Evolutionary conservation across 2,329 filamentous ascomycete genomes (phyloP), one percentile per base, ranked within the genome.

Genomic region (Xylogone sp.): DNA sequence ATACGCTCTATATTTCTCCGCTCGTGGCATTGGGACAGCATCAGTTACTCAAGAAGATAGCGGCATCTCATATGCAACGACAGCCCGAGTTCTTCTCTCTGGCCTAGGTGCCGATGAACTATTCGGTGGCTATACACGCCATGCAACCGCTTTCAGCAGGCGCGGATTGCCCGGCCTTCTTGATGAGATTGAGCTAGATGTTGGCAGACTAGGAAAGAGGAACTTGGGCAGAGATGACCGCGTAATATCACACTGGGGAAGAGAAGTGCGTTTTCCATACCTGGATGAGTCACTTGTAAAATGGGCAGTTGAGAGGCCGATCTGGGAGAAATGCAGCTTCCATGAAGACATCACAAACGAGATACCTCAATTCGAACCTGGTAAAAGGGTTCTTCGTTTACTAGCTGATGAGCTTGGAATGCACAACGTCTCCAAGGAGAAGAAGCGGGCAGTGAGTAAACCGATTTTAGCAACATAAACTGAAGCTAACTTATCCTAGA

Each of bases 41-140:
- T 55, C 56, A 16, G 53, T 50, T 3, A 57, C 31, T 31, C 9
- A 52, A 12, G 42, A 54, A 19, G 9, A 19, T 46, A 29, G 56
- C 53, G 19, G 57, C 53, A 52, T 56, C 8, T 18, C 46, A 51
- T 92, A 91, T 63, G 76, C 72, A 9, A 91, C 89, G 0, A 74
- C 84, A 1, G 89, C 92, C 1, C 84, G 90, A 27, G 90, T 97
- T 0, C 79, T 99, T 1, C 76, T 99, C 0, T 97, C 94, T 0
- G 95, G 94, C 0, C 80, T 99, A 1, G 94, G 95, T 1, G 95
- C 95, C 1, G 94, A 99, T 64, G 94, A 99, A 70, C 81, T 99
- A 1, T 97, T 99, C 65, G 94, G 89, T 16, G 94, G 94, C 7
- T 99, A 99, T 66, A 84, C 83, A 9, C 84, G 95, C 7, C 94